Evolutionary conservation across 179 eudicot genomes (phyloP).

Genomic region (Nepenthes alata): DNA sequence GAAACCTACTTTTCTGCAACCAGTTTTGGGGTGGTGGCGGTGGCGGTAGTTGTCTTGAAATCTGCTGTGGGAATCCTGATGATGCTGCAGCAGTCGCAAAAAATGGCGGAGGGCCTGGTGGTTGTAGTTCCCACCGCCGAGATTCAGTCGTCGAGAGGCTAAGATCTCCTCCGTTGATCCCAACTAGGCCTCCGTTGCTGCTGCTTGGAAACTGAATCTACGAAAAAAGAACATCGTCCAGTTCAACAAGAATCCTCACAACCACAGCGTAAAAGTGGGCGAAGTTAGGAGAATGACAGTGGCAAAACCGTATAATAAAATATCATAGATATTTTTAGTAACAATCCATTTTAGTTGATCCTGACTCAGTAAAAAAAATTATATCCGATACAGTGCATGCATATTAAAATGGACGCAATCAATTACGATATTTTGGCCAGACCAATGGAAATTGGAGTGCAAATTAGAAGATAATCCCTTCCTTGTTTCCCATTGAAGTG

Average conservation of each 20-base stretch:
- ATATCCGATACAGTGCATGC: too few species aligned
- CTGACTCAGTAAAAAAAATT: too few species aligned
- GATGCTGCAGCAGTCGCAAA: constrained; percentile 90
- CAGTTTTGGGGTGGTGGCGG: constrained; percentile 29
- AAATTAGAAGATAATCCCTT: too few species aligned
- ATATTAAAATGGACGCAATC: too few species aligned
- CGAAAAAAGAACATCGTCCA: background rate
- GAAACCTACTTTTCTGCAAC: constrained; percentile 48
- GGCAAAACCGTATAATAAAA: too few species aligned
- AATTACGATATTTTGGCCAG: background rate
- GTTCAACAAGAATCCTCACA: too few species aligned
- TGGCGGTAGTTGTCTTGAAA: constrained; percentile 33
- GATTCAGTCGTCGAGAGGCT: constrained; percentile 17
- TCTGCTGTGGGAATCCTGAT: constrained; percentile 89
- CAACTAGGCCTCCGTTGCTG: constrained; percentile 29
- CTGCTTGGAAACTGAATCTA: constrained; percentile 52
- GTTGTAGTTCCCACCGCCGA: constrained; percentile 30
- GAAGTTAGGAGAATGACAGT: too few species aligned
- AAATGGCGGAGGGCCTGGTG: constrained; percentile 26
- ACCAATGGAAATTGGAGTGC: background rate
- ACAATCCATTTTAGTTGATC: too few species aligned
- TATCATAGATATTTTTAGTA: too few species aligned
- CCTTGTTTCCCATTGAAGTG: too few species aligned
- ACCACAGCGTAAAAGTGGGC: too few species aligned
- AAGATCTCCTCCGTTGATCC: constrained; percentile 10